Base-by-base conservation (phyloP, 805 yeast species). In the Kluyveromyces aestuarii region DNA sequence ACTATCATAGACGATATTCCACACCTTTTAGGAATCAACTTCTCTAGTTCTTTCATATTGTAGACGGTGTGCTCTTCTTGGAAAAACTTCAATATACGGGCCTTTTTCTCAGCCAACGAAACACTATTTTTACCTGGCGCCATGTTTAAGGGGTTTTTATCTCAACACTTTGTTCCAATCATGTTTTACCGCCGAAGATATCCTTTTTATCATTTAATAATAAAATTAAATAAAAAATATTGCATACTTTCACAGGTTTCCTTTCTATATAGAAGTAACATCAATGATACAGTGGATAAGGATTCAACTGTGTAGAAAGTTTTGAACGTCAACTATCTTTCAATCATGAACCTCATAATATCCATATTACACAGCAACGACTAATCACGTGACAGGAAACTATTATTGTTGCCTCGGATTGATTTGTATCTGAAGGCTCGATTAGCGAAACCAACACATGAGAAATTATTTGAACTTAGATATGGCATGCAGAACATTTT, bases 1-100 rank as follows among this genome's bases (percentile, higher is more conserved):
- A 79, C 75, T 45, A 75, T 73, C 77, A 77, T 77, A 0, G 78
- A 57, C n/a, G 76, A 70, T 7, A 79, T 70, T 0, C 80, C 80
- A 40, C 58, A 61, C 43, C 63, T 64, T 46, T 74, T 75, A 2
- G 77, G 68, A 1, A 71, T 79, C 9, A 59, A 52, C 4, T 71
- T 59, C 56, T 79, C 83, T 11, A 79, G 53, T 47, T 79, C 84
- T 52, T 79, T 78, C 46, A 77, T 66, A 48, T 66, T 72, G 52
- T 73, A 77, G 47, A 75, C 68, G 0, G 67, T 56, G 50, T 73
- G 76, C 2, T 64, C 60, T 13, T 55, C 53, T 30, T 71, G 71
- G 50, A 75, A 69, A 59, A 74, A 74, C 21, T 64, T 57, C 7
- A 71, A 50, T 6, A 74, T 55, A 25, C 62, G 68, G 0, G 52